A percentile compares a stretch with the other conserved stretches of the same genome.
These are phyloP conservation scores for Fusarium sp. DNA, from an alignment of 2,329 filamentous ascomycete genomes.

Conservation along the genomic window DNA sequence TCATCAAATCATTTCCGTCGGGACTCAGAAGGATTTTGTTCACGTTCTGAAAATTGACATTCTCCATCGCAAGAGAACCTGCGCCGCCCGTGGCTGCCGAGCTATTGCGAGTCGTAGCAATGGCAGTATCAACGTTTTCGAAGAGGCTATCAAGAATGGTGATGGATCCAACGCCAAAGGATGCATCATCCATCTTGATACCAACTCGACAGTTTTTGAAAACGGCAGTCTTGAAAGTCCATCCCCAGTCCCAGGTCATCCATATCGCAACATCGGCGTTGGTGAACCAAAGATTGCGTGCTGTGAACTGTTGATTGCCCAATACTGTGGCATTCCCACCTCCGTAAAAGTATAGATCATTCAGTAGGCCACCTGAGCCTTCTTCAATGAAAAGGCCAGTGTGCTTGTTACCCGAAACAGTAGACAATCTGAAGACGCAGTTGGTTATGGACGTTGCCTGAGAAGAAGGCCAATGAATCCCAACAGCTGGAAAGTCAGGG, in stretches of 20 bases:
- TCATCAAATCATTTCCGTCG: constrained; percentile 33
- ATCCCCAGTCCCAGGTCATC: constrained; percentile 82
- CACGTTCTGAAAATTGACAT: constrained; percentile 55
- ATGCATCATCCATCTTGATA: constrained; percentile 70
- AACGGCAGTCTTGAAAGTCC: constrained; percentile 74
- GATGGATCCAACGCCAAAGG: constrained; percentile 74
- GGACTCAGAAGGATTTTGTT: constrained; percentile 46
- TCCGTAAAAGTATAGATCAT: constrained; percentile 76
- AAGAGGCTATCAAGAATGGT: constrained; percentile 80
- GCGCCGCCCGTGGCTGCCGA: constrained; percentile 50
- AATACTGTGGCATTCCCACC: constrained; percentile 68
- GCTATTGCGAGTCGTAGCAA: constrained; percentile 68
- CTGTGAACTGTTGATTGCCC: constrained; percentile 79
- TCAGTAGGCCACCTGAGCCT: constrained; percentile 73
- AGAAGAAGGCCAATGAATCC: constrained; percentile 75
- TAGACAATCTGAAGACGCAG: constrained; percentile 64
- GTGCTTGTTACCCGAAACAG: constrained; percentile 59
- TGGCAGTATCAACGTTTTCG: constrained; percentile 71
- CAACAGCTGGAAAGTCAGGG: constrained; percentile 57
- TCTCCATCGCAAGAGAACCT: constrained; percentile 61
- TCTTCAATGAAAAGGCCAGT: constrained; percentile 72
- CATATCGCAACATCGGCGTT: constrained; percentile 73
- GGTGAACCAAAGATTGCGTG: constrained; percentile 74
- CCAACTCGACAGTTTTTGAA: constrained; percentile 73
- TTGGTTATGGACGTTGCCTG: constrained; percentile 72